Conservation (phyloP, 2,329 filamentous ascomycete species). For the Sporothrix pseudoabietina region DNA sequence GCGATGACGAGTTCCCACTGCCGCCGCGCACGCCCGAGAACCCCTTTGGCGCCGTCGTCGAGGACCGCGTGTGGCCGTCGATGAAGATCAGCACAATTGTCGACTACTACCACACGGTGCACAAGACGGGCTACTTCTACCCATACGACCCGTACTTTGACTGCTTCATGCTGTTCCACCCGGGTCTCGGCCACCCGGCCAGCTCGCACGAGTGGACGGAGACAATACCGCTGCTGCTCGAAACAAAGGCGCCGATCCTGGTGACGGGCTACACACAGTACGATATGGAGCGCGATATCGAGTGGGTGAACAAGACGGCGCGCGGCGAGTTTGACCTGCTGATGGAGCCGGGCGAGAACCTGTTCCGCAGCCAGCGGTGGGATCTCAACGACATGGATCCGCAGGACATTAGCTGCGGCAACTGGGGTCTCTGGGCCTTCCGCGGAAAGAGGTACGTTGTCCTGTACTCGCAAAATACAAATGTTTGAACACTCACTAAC, state of each 20-base stretch:
- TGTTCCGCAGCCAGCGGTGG: conserved; percentile 91
- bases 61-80: conserved; percentile 82
- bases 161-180: conserved; percentile 95
- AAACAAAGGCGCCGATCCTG: conserved; percentile 93
- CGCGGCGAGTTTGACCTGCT: conserved; percentile 90
- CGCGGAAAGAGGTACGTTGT: conserved; percentile 83
- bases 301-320: conserved; percentile 84
- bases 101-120: conserved; percentile 96
- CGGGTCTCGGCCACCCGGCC: conserved; percentile 90
- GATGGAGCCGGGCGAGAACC: conserved; percentile 89
- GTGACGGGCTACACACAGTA: conserved; percentile 94
- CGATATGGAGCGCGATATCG: conserved; percentile 90
- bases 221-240: conserved; percentile 83
- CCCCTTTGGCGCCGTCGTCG: conserved; percentile 90
- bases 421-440: conserved; percentile 97
- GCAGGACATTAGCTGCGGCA: conserved; percentile 90
- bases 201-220: conserved; percentile 92
- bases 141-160: conserved; percentile 99
- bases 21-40: conserved; percentile 82
- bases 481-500: background rate
- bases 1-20: conserved; percentile 88
- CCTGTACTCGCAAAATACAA: too few species aligned
- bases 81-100: conserved; percentile 98
- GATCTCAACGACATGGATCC: conserved; percentile 95
- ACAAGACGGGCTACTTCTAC: conserved; percentile 85